Evolutionary conservation across 176 grass and related monocot species (phyloP), one percentile per base, ranked within the genome.

Genomic region (Rhynchospora pubera): DNA sequence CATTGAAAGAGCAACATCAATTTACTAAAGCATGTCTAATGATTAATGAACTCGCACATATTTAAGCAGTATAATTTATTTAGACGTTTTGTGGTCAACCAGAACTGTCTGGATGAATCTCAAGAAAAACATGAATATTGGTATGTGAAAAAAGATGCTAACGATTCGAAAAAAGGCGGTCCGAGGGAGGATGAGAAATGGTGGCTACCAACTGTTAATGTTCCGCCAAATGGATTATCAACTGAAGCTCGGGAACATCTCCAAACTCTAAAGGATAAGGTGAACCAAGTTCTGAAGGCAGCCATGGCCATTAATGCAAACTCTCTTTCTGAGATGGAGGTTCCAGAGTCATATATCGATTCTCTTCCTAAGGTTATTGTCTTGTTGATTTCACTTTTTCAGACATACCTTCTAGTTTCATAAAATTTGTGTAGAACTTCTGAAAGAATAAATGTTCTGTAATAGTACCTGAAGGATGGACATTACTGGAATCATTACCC

Each of bases 181-280:
- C 65, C 65, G 0, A 89, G 74, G 88, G 85, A 92, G 56, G 83
- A 82, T 16, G 88, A 91, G 57, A 96, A 92, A 47, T 96, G 93
- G 93, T 96, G 93, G 93, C 87, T 96, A 57, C 93, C 93, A 1
- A 92, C 84, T 19, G 90, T 92, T 7, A 92, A 87, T 85, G 90
- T 96, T 45, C 88, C 93, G 66, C 50, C 73, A 0, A 65, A 86
- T 22, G 93, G 93, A 7, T 89, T 96, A 3, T 92, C 93, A 7
- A 82, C 87, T 12, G 30, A 59, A 18, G 91, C 90, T 1, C 88
- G 55, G 51, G 91, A 81, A 61, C 90, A 88, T 86, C 52, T 96
- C 55, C 90, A 89, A 59, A 84, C 90, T 82, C 90, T 90, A 65
- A 92, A 90, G 63, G 93, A 96, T 5, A 88, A 92, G 34, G 90